Percentiles rank a stretch among this genome's conserved stretches.
Conservation (phyloP, 352 stramenopile species). For the Pythium sp. region DNA sequence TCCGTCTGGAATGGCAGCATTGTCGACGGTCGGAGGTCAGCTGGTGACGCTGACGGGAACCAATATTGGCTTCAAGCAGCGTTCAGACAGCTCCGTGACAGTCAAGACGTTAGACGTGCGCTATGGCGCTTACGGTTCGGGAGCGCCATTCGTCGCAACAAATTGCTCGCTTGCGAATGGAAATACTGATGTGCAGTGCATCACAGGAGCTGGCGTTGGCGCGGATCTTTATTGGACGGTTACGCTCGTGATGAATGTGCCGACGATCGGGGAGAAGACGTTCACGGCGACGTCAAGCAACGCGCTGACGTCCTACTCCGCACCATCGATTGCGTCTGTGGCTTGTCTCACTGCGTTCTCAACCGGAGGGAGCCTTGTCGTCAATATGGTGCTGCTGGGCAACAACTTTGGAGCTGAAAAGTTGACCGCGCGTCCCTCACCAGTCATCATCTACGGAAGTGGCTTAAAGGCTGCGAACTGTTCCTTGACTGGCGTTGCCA, state of each 20-base stretch:
- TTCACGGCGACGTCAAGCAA: constrained; percentile 39
- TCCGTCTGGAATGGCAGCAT: not conserved
- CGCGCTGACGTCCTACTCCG: constrained; percentile 35
- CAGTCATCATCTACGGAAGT: constrained; percentile 33
- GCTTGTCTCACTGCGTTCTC: constrained; percentile 32
- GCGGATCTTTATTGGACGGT: constrained; percentile 48
- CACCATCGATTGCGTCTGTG: constrained; percentile 27
- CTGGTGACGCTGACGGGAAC: constrained; percentile 33
- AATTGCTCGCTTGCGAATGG: constrained; percentile 43
- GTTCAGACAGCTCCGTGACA: constrained; percentile 26
- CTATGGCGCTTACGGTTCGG: constrained; percentile 43
- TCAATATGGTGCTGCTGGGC: constrained; percentile 42
- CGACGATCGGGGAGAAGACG: constrained; percentile 28
- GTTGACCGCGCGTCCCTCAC: constrained; percentile 14
- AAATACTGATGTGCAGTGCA: constrained; percentile 46
- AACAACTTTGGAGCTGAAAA: constrained; percentile 34
- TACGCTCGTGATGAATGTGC: constrained; percentile 42
- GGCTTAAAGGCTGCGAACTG: constrained; percentile 34
- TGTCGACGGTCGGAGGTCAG: constrained; percentile 40
- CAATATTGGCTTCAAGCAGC: constrained; percentile 64
- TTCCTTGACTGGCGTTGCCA: constrained; percentile 8
- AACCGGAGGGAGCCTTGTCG: constrained; percentile 27
- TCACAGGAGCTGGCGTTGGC: constrained; percentile 35
- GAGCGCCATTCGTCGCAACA: constrained; percentile 29
- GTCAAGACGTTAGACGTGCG: constrained; percentile 40